Evolutionary conservation across 139 green algal species (phyloP), one percentile per base, ranked within the genome.

Genomic region (Chlorella sp.): DNA sequence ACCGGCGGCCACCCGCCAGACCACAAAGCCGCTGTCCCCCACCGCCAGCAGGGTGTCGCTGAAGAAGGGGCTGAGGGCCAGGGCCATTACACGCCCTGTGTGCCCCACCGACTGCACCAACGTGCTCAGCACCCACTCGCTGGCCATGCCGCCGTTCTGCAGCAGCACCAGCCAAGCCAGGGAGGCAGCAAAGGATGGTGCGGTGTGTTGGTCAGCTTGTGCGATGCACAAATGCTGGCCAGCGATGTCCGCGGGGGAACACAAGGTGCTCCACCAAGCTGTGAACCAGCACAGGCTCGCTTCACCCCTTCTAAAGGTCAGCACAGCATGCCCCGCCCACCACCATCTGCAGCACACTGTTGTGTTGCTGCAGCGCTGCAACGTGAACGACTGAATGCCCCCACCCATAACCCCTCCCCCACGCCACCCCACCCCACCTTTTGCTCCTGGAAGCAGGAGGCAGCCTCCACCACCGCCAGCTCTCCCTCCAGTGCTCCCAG

Each of bases 11-110:
- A 92, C 85, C 18, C 79, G 84, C 94, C 94, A 97, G 57, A 98
- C 16, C 76, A 94, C 93, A 88, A 97, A 98, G 40, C 89, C 94
- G 94, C 94, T 98, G 91, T 97, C 95, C 0, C 95, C 96, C 19
- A 96, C 96, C 2, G 89, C 95, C 30, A 98, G 91, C 61, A 98
- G 53, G n/a, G 98, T 85, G 85, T 98, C 95, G 0, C 91, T 85
- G 87, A 98, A 96, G 93, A 98, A 98, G 77, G 97, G 97, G 22
- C 92, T 97, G n/a, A 93, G 92, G 73, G 94, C 86, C 71, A 99
- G 81, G 7, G 91, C 82, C 11, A 93, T 75, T 14, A 98, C 88
- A 12, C 93, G 91, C 11, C 94, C 95, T 1, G 88, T 91, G 90
- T 97, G 96, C 92, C 91, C 92, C 89, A 79, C 86, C 88, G 90